phyloP scores from a whole-genome alignment of 2,329 filamentous ascomycete species.

The Botryotinia calthae region DNA sequence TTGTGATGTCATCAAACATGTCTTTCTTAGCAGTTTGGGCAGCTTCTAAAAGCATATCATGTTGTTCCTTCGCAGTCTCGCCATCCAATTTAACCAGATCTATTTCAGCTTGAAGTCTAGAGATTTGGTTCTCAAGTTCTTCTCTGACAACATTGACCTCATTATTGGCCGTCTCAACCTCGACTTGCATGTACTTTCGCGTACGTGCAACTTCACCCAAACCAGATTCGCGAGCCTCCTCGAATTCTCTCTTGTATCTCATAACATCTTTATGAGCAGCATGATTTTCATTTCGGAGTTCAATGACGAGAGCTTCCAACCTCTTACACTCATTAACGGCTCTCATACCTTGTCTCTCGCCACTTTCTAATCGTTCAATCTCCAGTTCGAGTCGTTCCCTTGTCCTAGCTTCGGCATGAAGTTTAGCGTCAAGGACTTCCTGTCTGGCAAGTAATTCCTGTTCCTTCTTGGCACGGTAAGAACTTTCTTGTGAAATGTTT shows the following conservation, averaged over 20 bases:
- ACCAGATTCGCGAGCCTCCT: conserved; percentile 77
- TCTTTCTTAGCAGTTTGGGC: conserved; percentile 66
- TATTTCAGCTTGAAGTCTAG: conserved; percentile 68
- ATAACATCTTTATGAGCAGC: conserved; percentile 44
- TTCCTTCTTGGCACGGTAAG: conserved; percentile 73
- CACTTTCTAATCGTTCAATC: conserved; percentile 62
- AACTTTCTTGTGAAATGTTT: conserved; percentile 80
- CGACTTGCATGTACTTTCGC: conserved; percentile 72
- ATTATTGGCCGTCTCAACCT: conserved; percentile 80
- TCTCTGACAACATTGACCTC: conserved; percentile 81
- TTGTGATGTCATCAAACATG: conserved; percentile 49
- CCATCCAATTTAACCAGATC: conserved; percentile 76
- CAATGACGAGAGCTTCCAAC: conserved; percentile 53
- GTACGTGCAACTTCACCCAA: conserved; percentile 78
- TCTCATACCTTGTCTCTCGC: conserved; percentile 63
- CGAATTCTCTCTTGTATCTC: conserved; percentile 74
- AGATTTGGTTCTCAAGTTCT: conserved; percentile 77
- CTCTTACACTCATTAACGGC: conserved; percentile 62
- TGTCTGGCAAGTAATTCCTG: conserved; percentile 75
- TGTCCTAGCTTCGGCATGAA: conserved; percentile 71
- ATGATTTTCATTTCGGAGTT: conserved; percentile 65
- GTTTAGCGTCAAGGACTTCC: conserved; percentile 72
- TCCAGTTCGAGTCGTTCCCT: conserved; percentile 65
- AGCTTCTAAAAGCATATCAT: conserved; percentile 82
- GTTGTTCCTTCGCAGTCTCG: conserved; percentile 75